These are phyloP conservation scores for Ophiobolus disseminans DNA, from an alignment of 2,329 filamentous ascomycete genomes.

Conservation along the genomic window DNA sequence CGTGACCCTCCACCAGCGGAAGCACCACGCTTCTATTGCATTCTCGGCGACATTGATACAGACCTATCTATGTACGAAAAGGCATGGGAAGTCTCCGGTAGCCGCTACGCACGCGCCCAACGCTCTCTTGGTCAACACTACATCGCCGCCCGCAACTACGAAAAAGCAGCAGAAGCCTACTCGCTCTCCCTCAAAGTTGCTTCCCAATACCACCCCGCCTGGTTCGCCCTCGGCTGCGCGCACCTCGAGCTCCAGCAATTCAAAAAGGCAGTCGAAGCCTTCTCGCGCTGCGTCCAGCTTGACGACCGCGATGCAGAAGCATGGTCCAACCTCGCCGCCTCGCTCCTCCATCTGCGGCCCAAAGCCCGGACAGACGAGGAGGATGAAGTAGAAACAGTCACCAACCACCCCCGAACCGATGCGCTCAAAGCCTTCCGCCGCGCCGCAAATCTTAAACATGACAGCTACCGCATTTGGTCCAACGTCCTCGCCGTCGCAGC, in stretches of 20 bases:
- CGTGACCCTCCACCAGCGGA: constrained; percentile 76
- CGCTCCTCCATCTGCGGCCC: constrained; percentile 74
- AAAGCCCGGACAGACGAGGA: constrained; percentile 45
- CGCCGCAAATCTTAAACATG: constrained; percentile 80
- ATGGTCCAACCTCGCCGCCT: constrained; percentile 92
- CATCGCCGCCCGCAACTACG: constrained; percentile 69
- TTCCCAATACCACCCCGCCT: constrained; percentile 80
- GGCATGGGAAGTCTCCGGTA: constrained; percentile 84
- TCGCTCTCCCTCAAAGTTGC: constrained; percentile 78
- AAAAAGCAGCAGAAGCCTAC: constrained; percentile 79
- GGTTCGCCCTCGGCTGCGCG: constrained; percentile 91
- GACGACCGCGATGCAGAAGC: constrained; percentile 90
- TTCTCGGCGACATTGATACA: constrained; percentile 86
- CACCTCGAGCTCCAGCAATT: constrained; percentile 79
- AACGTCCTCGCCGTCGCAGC: constrained; percentile 90
- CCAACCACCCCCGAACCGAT: constrained; percentile 66
- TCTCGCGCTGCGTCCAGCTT: constrained; percentile 79
- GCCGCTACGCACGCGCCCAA: constrained; percentile 85
- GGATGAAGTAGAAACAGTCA: constrained; percentile 34
- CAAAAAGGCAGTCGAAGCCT: constrained; percentile 81
- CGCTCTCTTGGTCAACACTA: constrained; percentile 83
- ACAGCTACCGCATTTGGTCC: constrained; percentile 94
- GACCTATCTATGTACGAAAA: constrained; percentile 78
- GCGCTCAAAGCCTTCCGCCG: constrained; percentile 86
- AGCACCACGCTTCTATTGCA: constrained; percentile 88